Conservation (phyloP, 169 alveolate species). For the Cryptosporidium viatorum region DNA sequence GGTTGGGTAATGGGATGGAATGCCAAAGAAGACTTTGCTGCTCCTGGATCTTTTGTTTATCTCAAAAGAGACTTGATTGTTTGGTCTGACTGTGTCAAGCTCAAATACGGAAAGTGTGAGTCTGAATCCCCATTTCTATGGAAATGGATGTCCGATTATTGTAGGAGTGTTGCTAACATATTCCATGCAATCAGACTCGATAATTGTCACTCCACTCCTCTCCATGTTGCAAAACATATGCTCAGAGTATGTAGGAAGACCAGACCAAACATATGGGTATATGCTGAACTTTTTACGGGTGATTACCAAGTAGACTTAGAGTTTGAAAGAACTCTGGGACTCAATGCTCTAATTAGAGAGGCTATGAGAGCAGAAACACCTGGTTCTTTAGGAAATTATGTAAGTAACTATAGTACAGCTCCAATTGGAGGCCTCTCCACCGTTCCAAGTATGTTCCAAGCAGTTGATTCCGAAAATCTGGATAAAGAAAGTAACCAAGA, state of each 20-base stretch:
- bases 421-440: slow-evolving; percentile 59
- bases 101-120: slow-evolving; percentile 89
- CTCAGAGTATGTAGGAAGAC: slow-evolving; percentile 88
- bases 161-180: slow-evolving; percentile 84
- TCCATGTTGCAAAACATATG: slow-evolving; percentile 90
- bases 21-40: slow-evolving; percentile 89
- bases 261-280: slow-evolving; percentile 88
- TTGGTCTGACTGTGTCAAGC: slow-evolving; percentile 93
- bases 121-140: slow-evolving; percentile 90
- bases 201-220: slow-evolving; percentile 95
- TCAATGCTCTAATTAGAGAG: slow-evolving; percentile 91
- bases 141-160: slow-evolving; percentile 92
- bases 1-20: slow-evolving; percentile 90
- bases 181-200: slow-evolving; percentile 94
- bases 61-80: slow-evolving; percentile 90
- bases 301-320: slow-evolving; percentile 86
- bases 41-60: slow-evolving; percentile 89
- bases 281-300: slow-evolving; percentile 93
- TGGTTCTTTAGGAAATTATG: slow-evolving; percentile 51
- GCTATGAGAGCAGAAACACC: slow-evolving; percentile 79
- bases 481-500: neutral
- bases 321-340: slow-evolving; percentile 87
- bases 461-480: slow-evolving; percentile 26
- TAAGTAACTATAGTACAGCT: slow-evolving; percentile 68
- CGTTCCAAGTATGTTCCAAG: slow-evolving; percentile 49